Percentiles rank a stretch among this genome's conserved stretches.
These are phyloP conservation scores for Leavenworthia alabamica DNA, from an alignment of 345 rosid genomes.

Conservation along the genomic window DNA sequence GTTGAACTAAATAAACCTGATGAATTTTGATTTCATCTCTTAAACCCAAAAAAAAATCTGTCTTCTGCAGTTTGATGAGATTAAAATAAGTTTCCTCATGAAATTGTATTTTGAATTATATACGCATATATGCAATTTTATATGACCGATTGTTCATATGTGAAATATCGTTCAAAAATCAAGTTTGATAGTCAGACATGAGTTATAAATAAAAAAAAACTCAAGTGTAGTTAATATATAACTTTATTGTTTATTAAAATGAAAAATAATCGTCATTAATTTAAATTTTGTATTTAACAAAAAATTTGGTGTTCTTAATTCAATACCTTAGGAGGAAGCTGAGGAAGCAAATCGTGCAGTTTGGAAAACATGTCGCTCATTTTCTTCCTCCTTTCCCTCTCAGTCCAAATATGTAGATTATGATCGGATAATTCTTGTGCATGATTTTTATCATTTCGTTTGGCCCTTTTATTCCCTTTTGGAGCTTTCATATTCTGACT, in stretches of 20 bases:
- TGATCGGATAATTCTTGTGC: conserved; percentile 37
- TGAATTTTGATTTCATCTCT: background rate
- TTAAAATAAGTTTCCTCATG: no score
- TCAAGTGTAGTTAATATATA: background rate
- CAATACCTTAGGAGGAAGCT: conserved; percentile 65
- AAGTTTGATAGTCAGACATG: background rate
- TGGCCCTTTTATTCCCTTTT: conserved; percentile 2
- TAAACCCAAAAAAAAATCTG: background rate
- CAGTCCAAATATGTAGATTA: conserved; percentile 65
- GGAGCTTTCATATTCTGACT: background rate
- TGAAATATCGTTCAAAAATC: background rate
- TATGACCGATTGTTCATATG: background rate
- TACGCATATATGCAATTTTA: background rate
- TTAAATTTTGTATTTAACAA: no score
- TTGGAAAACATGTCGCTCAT: conserved; percentile 67
- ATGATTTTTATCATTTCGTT: background rate
- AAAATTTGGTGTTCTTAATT: background rate
- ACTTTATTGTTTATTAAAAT: background rate
- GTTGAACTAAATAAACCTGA: no score
- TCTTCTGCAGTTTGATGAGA: no score
- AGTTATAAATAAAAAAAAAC: background rate
- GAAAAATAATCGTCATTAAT: background rate
- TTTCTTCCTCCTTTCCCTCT: conserved; percentile 77
- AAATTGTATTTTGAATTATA: background rate
- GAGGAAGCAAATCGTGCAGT: conserved; percentile 74